Evolutionary conservation across 2,329 filamentous ascomycete genomes (phyloP).

Genomic region (Claviceps africana): DNA sequence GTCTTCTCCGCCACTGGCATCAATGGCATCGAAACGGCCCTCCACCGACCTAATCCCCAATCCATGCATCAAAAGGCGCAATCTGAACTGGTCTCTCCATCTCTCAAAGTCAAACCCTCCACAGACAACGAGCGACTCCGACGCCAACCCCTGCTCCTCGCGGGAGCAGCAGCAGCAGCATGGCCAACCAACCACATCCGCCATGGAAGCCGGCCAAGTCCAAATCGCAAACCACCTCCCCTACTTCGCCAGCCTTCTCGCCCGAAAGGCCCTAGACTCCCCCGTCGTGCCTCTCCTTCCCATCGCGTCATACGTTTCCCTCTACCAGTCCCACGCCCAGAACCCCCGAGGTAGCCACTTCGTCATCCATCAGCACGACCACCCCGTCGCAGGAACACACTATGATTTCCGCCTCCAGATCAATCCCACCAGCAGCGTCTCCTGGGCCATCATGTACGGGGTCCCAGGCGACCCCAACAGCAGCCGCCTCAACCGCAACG

Average conservation of each 20-base stretch:
- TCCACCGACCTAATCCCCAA: constrained; percentile 25
- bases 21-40: constrained; percentile 3
- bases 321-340: constrained; percentile 21
- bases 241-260: constrained; percentile 23
- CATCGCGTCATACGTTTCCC: constrained; percentile 19
- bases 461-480: constrained; percentile 45
- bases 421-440: constrained; percentile 50
- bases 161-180: not conserved
- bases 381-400: constrained; percentile 52
- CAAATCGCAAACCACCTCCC: constrained; percentile 24
- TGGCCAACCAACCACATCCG: constrained; percentile 16
- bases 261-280: constrained; percentile 13
- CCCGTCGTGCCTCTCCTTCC: constrained; percentile 18
- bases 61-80: constrained; percentile 32
- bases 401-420: constrained; percentile 60
- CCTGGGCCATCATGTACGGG: constrained; percentile 52
- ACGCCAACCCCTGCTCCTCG: not conserved
- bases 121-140: not conserved
- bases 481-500: constrained; percentile 39
- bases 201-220: constrained; percentile 26
- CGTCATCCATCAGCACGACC: constrained; percentile 60
- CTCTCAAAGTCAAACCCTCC: constrained; percentile 1
- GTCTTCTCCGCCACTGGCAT: not conserved
- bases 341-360: constrained; percentile 37
- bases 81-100: constrained; percentile 28